A percentile compares a stretch with the other conserved stretches of the same genome.
Evolutionary conservation across 495 filamentous ascomycete genomes (phyloP).

Genomic region (Neurospora discreta): DNA sequence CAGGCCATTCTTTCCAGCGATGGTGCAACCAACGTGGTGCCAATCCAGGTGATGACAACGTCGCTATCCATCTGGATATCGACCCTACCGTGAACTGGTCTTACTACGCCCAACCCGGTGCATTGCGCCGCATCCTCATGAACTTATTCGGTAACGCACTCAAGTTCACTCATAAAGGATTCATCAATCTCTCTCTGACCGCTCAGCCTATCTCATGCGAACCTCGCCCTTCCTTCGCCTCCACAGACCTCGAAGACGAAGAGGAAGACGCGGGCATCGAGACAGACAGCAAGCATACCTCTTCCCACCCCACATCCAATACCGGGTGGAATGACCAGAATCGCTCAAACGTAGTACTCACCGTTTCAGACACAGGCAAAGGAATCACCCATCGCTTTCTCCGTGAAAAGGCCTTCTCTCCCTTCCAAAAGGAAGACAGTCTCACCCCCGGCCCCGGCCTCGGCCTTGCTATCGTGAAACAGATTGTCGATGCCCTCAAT

Average conservation of each 20-base stretch:
- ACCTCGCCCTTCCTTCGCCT: not conserved
- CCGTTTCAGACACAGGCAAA: slow-evolving; percentile 52
- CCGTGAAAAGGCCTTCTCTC: slow-evolving; percentile 52
- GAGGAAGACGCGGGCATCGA: slow-evolving; percentile 4
- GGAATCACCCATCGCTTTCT: slow-evolving; percentile 63
- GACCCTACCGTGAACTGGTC: slow-evolving; percentile 43
- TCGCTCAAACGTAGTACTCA: slow-evolving; percentile 25
- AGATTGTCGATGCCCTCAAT: slow-evolving; percentile 49
- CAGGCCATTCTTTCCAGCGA: not conserved
- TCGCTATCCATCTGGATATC: slow-evolving; percentile 56
- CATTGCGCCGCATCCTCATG: slow-evolving; percentile 65
- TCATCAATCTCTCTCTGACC: slow-evolving; percentile 49
- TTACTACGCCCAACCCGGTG: slow-evolving; percentile 60
- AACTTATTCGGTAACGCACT: slow-evolving; percentile 75
- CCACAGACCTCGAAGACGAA: not conserved
- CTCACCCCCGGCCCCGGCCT: slow-evolving; percentile 57
- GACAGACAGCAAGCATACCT: slow-evolving; percentile 16
- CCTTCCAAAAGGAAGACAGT: slow-evolving; percentile 61
- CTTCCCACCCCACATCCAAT: not conserved
- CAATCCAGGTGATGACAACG: slow-evolving; percentile 9
- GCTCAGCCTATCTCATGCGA: slow-evolving; percentile 10
- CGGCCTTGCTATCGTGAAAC: slow-evolving; percentile 57
- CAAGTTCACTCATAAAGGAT: slow-evolving; percentile 63
- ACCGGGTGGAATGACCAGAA: not conserved
- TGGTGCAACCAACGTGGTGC: slow-evolving; percentile 8